A percentile compares a stretch with the other conserved stretches of the same genome.
These are phyloP conservation scores for Fraxinus baroniana DNA, from an alignment of 305 asterid species.

Conservation along the genomic window DNA sequence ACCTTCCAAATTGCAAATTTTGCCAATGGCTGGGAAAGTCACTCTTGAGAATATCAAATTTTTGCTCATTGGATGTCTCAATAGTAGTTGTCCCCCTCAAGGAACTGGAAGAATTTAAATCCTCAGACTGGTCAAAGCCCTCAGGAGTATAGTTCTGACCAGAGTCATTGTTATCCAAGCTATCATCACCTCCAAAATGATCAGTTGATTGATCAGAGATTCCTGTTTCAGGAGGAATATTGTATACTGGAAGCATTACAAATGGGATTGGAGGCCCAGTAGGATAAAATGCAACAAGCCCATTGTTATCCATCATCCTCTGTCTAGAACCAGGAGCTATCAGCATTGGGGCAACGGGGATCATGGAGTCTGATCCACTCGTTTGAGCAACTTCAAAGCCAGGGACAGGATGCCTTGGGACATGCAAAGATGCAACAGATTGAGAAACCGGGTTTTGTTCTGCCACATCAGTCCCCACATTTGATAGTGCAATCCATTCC, in stretches of 20 bases:
- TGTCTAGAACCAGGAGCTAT: conserved; percentile 68
- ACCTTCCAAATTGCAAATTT: conserved; percentile 82
- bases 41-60: conserved; percentile 78
- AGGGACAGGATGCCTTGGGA: conserved; percentile 51
- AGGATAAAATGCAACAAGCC: conserved; percentile 76
- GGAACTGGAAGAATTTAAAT: conserved; percentile 44
- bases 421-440: conserved; percentile 46
- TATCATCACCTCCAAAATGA: conserved; percentile 55
- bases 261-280: conserved; percentile 99
- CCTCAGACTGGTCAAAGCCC: conserved; percentile 56
- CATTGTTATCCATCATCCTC: conserved; percentile 64
- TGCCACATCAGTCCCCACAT: conserved; percentile 42
- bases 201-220: conserved; percentile 54
- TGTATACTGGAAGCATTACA: conserved; percentile 80
- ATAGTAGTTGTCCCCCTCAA: conserved; percentile 44
- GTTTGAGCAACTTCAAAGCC: conserved; percentile 69
- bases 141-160: conserved; percentile 47
- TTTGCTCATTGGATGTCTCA: conserved; percentile 54
- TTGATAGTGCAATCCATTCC: conserved; percentile 53
- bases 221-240: conserved; percentile 63
- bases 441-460: conserved; percentile 57
- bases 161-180: conserved; percentile 45
- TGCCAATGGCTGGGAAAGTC: conserved; percentile 95
- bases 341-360: conserved; percentile 74
- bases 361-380: conserved; percentile 67